Percentiles rank a stretch among this genome's conserved stretches.
These are phyloP conservation scores for Globisporangium spiculum DNA, from an alignment of 352 stramenopile genomes.

Conservation along the genomic window DNA sequence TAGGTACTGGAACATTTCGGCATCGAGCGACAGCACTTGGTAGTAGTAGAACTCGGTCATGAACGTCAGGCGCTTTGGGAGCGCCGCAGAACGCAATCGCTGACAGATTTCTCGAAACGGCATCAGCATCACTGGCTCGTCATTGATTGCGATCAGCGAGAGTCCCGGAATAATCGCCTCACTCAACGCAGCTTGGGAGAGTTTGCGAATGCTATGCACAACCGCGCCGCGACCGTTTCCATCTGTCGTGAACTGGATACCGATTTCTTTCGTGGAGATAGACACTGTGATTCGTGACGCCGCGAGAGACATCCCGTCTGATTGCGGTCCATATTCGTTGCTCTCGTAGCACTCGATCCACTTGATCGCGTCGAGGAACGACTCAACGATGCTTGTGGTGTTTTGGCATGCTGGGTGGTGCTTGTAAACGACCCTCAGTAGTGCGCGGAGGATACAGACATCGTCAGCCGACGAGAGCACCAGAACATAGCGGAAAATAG, in stretches of 20 bases:
- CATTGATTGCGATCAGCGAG: slow-evolving; percentile 80
- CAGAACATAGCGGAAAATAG: slow-evolving; percentile 69
- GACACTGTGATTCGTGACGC: slow-evolving; percentile 65
- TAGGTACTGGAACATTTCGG: slow-evolving; percentile 80
- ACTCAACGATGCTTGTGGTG: slow-evolving; percentile 45
- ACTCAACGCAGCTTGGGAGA: slow-evolving; percentile 79
- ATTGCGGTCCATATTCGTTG: slow-evolving; percentile 30
- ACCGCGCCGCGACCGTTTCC: slow-evolving; percentile 73
- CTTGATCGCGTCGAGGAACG: slow-evolving; percentile 76
- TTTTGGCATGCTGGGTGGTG: slow-evolving; percentile 75
- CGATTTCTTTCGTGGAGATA: slow-evolving; percentile 80
- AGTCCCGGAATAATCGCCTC: slow-evolving; percentile 62
- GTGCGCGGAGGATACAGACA: slow-evolving; percentile 37
- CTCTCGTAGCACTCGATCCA: slow-evolving; percentile 70
- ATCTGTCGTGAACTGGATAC: slow-evolving; percentile 81
- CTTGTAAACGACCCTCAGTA: slow-evolving; percentile 63
- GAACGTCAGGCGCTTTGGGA: slow-evolving; percentile 83
- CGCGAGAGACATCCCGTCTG: slow-evolving; percentile 43
- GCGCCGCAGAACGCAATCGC: slow-evolving; percentile 46
- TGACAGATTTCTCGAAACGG: slow-evolving; percentile 75
- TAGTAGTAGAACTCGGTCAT: slow-evolving; percentile 87
- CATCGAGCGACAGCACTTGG: slow-evolving; percentile 67
- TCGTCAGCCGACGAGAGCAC: slow-evolving; percentile 64
- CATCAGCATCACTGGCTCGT: slow-evolving; percentile 77
- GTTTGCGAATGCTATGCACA: slow-evolving; percentile 72